Evolutionary conservation across 2,329 filamentous ascomycete species (phyloP).

Genomic region (Aureobasidium uvarum): DNA sequence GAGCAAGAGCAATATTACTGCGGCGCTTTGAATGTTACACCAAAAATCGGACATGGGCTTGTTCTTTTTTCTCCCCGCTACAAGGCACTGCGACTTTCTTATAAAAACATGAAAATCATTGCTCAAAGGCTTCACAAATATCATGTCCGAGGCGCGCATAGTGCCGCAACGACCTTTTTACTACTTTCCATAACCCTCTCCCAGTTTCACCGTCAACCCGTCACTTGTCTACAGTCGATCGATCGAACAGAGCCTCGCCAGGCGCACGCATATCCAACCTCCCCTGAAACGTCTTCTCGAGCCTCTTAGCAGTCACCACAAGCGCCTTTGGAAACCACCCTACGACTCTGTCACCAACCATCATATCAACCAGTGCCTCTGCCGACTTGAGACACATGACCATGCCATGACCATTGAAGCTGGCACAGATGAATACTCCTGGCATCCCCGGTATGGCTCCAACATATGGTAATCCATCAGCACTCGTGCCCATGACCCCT

Average conservation of each 20-base stretch:
- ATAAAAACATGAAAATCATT: constrained; percentile 27
- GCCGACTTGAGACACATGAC: constrained; percentile 50
- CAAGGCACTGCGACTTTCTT: constrained; percentile 24
- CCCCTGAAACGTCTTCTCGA: constrained; percentile 26
- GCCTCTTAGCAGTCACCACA: constrained; percentile 48
- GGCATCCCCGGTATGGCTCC: constrained; percentile 44
- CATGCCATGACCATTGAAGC: constrained; percentile 62
- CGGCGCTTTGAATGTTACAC: constrained; percentile 25
- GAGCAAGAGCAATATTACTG: constrained; percentile 24
- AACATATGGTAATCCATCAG: constrained; percentile 52
- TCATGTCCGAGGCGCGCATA: constrained; percentile 27
- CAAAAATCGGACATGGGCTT: constrained; percentile 26
- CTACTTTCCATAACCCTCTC: neutral
- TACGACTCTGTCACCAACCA: constrained; percentile 36
- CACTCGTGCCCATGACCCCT: constrained; percentile 54
- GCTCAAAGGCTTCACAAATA: constrained; percentile 23
- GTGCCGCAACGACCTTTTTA: constrained; percentile 25
- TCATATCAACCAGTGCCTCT: constrained; percentile 57
- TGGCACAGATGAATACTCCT: constrained; percentile 56
- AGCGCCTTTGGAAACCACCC: constrained; percentile 57
- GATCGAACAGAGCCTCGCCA: constrained; percentile 24
- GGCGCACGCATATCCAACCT: constrained; percentile 29
- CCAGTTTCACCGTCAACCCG: neutral
- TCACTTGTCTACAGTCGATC: constrained; percentile 6
- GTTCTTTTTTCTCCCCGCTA: constrained; percentile 23